Percentiles rank a stretch among this genome's conserved stretches.
These are phyloP conservation scores for Grammothele lineata DNA, from an alignment of 768 basidiomycete species.

Conservation along the genomic window DNA sequence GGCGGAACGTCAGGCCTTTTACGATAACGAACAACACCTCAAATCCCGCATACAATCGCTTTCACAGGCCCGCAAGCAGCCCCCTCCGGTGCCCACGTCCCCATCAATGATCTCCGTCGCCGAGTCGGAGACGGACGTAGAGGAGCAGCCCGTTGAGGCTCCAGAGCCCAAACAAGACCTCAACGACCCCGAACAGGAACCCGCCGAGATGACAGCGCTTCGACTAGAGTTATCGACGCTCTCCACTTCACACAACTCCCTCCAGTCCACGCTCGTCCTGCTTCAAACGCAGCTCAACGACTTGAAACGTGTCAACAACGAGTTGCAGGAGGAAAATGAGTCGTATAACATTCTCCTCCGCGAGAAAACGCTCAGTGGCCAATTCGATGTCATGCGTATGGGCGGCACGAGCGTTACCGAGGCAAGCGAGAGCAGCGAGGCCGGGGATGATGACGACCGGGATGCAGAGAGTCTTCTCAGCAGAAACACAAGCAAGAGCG, in stretches of 20 bases:
- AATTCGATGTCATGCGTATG: constrained; percentile 67
- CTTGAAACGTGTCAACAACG: constrained; percentile 81
- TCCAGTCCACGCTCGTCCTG: constrained; percentile 81
- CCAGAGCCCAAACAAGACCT: constrained; percentile 39
- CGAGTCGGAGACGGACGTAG: constrained; percentile 31
- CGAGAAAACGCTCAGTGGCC: constrained; percentile 88
- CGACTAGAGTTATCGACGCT: constrained; percentile 82
- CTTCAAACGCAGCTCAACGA: constrained; percentile 83
- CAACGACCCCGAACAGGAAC: constrained; percentile 66
- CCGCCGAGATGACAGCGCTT: constrained; percentile 84
- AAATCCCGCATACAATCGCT: constrained; percentile 87
- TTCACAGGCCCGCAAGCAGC: constrained; percentile 57
- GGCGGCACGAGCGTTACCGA: constrained; percentile 44
- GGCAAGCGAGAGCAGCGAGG: constrained; percentile 24
- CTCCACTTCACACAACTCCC: constrained; percentile 76
- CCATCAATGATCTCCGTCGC: constrained; percentile 24
- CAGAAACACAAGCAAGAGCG: constrained; percentile 52
- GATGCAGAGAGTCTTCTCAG: constrained; percentile 46
- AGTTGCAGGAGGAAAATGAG: constrained; percentile 94
- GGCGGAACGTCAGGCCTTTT: constrained; percentile 87
- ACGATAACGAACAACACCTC: constrained; percentile 91
- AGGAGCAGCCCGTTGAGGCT: constrained; percentile 40
- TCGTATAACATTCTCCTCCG: constrained; percentile 91
- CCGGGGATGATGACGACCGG: constrained; percentile 23
- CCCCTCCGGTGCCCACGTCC: constrained; percentile 27